A percentile compares a stretch with the other conserved stretches of the same genome.
Evolutionary conservation across 163 green algal species (phyloP).

Genomic region (Chloromonas sp.): DNA sequence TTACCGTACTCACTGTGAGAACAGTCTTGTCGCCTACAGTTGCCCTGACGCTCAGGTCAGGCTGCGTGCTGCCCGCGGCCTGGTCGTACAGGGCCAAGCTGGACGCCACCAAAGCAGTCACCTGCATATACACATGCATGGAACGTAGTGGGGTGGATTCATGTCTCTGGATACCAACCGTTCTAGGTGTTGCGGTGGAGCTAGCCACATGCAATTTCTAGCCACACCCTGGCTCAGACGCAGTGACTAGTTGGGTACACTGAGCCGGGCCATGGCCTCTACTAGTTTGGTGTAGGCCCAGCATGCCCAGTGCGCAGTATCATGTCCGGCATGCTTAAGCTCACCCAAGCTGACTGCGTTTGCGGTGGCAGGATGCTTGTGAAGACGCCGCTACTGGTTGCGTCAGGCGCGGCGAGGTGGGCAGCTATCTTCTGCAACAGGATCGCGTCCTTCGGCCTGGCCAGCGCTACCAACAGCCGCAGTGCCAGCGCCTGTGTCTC

Average conservation of each 20-base stretch:
- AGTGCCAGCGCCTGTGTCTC: constrained; percentile 25
- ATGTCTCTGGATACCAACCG: too few relatives aligned
- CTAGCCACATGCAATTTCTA: too few relatives aligned
- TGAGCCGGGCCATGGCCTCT: too few relatives aligned
- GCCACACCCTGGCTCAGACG: too few relatives aligned
- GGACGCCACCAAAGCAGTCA: not conserved
- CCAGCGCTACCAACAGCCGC: constrained; percentile 16
- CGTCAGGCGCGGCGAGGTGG: constrained; percentile 14
- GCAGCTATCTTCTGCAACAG: constrained; percentile 35
- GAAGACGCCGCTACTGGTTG: not conserved
- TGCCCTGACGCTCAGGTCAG: constrained; percentile 14
- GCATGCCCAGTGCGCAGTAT: too few relatives aligned
- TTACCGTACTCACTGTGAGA: too few relatives aligned
- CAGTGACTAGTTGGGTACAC: too few relatives aligned
- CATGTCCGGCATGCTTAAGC: too few relatives aligned
- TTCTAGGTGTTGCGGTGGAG: too few relatives aligned
- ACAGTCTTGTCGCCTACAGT: too few relatives aligned
- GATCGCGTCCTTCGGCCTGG: not conserved
- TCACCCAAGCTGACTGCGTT: too few relatives aligned
- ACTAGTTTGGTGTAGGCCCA: too few relatives aligned
- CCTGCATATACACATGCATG: constrained; percentile 1
- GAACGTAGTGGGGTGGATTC: not conserved
- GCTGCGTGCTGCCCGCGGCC: constrained; percentile 18
- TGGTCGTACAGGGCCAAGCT: constrained; percentile 34
- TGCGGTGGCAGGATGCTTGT: not conserved